Percentiles rank a stretch among this genome's conserved stretches.
phyloP scores from a whole-genome alignment of 169 alveolate genomes.

The Cryptosporidium ryanae region DNA sequence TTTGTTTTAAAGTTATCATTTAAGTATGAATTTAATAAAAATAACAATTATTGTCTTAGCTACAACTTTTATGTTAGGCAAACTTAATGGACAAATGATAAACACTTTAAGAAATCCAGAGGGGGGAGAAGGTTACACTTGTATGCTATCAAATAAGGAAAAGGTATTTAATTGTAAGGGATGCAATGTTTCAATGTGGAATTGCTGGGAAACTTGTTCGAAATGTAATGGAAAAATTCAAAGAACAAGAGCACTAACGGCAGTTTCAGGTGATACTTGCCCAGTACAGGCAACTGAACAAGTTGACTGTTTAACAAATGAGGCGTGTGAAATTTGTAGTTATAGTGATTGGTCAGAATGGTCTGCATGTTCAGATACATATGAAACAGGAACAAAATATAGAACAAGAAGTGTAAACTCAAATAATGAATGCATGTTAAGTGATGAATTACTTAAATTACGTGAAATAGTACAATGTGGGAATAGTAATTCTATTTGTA shows the following conservation, averaged over 20 bases:
- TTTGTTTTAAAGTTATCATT: too few relatives aligned
- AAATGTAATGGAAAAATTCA: constrained; percentile 14
- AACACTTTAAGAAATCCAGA: constrained; percentile 42
- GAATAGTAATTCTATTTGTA: constrained; percentile 19
- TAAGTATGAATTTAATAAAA: too few relatives aligned
- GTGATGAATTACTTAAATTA: not conserved
- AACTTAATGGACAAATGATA: constrained; percentile 2
- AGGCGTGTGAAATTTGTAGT: constrained; percentile 35
- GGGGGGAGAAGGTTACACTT: constrained; percentile 40
- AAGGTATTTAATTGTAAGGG: not conserved
- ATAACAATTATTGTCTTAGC: too few relatives aligned
- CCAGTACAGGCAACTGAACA: not conserved
- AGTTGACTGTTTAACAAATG: constrained; percentile 25
- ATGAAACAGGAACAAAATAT: constrained; percentile 50
- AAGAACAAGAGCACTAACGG: constrained; percentile 8
- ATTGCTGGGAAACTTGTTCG: constrained; percentile 45
- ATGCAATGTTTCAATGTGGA: constrained; percentile 33
- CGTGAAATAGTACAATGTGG: constrained; percentile 5
- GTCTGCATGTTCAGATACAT: constrained; percentile 38
- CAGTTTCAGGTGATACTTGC: not conserved
- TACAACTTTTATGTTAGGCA: not conserved
- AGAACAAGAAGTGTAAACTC: constrained; percentile 45
- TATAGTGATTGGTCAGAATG: constrained; percentile 50
- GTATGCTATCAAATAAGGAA: not conserved
- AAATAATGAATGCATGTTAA: constrained; percentile 10